These are phyloP conservation scores for Ceratobasidium theobromae DNA, from an alignment of 1,284 basidiomycete species.

Conservation along the genomic window DNA sequence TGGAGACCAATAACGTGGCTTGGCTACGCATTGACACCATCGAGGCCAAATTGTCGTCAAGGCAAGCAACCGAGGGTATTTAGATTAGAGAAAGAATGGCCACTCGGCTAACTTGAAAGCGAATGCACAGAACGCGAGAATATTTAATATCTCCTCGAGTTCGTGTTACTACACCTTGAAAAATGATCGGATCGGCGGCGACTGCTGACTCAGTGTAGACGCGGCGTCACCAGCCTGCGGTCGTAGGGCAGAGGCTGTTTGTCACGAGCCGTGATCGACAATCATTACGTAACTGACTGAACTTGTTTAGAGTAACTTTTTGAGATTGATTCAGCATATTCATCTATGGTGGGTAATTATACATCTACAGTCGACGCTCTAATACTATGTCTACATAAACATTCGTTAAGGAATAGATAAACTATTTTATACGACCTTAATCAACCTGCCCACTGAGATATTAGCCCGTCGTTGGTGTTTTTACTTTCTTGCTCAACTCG, in stretches of 20 bases:
- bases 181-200: too few relatives aligned
- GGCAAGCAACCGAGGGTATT: not conserved
- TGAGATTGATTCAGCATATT: too few relatives aligned
- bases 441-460: not conserved
- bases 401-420: not conserved
- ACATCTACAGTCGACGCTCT: conserved; percentile 5
- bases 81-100: not conserved
- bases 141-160: too few relatives aligned
- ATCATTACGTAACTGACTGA: too few relatives aligned
- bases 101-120: too few relatives aligned
- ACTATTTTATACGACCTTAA: not conserved
- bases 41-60: not conserved
- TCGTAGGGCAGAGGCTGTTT: not conserved
- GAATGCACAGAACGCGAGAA: too few relatives aligned
- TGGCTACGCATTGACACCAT: conserved; percentile 5
- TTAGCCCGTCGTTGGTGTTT: not conserved
- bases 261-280: not conserved
- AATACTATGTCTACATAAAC: not conserved
- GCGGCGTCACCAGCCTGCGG: too few relatives aligned
- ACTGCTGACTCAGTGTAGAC: too few relatives aligned
- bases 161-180: too few relatives aligned
- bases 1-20: conserved; percentile 7
- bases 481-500: too few relatives aligned
- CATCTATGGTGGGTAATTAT: too few relatives aligned
- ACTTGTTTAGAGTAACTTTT: too few relatives aligned